Base-by-base conservation (phyloP, 2,329 filamentous ascomycete species). In the Monosporascus sp. region DNA sequence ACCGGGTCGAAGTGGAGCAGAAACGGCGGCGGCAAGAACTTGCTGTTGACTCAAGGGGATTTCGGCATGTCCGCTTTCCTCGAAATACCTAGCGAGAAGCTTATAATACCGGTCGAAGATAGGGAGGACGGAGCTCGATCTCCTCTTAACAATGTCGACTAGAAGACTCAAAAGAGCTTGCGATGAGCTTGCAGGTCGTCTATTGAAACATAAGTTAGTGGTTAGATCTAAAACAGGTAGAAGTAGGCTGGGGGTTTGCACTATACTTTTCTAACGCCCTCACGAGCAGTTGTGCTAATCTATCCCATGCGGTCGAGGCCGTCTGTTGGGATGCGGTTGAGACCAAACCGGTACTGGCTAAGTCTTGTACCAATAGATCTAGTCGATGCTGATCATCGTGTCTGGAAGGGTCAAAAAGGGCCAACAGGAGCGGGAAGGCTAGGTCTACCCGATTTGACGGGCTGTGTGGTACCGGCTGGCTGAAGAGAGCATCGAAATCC, bases 401-500 rank as follows among this genome's bases (percentile, higher is more conserved):
- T 49, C 66, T 63, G 18, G 65, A 65, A 8, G 70, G 62, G 35
- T 75, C 74, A 66, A 81, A 82, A 57, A 81, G 74, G 14, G 73
- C 70, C 22, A 81, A 65, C 25, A 84, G 65, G 8, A 84, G 68
- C 35, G 72, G 73, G 35, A 79, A 68, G 47, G 75, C 77, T 39
- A 63, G 59, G 6, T 68, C 65, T 49, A 61, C 49, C 51, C 61
- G 56, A 37, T 45, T 49, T 18, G 52, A 51, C 27, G 62, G 57
- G 53, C 72, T 69, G 52, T 63, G 60, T n/a, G 64, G 57, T 14
- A 60, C 56, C 51, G 71, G 70, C 55, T 62, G 59, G 50, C 62
- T 63, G 61, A 87, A 85, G 37, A 81, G 65, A 8, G 72, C 64
- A 68, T 92, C 88, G 72, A 90, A 89, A 41, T 79, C 70, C 49